Percentiles rank a stretch among this genome's conserved stretches.
These are phyloP conservation scores for Rhododendron vialii DNA, from an alignment of 148 eudicot species.

Conservation along the genomic window DNA sequence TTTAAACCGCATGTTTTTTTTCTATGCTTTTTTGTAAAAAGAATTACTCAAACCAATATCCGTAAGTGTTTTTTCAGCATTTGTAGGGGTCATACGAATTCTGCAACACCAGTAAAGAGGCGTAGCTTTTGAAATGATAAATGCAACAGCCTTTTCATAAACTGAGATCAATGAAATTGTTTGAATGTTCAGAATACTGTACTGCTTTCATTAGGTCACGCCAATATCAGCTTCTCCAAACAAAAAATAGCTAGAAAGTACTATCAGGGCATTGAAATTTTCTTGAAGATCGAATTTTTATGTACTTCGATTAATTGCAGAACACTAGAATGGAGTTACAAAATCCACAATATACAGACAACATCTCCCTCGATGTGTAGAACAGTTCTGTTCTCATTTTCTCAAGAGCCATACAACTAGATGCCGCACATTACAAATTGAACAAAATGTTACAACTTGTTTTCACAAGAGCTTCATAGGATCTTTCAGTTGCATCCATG, in stretches of 20 bases:
- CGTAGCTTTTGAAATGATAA: not conserved
- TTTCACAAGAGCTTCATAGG: not conserved
- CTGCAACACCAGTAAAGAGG: not conserved
- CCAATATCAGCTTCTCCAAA: not conserved
- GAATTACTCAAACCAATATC: no score
- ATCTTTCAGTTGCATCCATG: not conserved
- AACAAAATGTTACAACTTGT: not conserved
- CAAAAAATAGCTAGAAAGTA: not conserved
- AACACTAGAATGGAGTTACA: not conserved
- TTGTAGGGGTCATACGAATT: no score
- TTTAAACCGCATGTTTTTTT: no score
- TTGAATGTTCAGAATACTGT: not conserved
- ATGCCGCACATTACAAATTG: not conserved
- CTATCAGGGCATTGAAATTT: not conserved
- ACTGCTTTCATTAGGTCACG: not conserved
- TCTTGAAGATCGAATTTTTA: not conserved
- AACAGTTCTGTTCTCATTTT: conserved; percentile 1
- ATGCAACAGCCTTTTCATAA: not conserved
- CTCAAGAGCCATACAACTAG: not conserved
- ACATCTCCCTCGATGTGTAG: not conserved
- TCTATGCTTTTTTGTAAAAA: no score
- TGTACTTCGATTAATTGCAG: not conserved
- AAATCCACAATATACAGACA: not conserved
- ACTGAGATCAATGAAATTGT: not conserved
- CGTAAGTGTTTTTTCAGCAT: no score